These are phyloP conservation scores for Monascus ruber DNA, from an alignment of 2,329 filamentous ascomycete species.

Conservation along the genomic window DNA sequence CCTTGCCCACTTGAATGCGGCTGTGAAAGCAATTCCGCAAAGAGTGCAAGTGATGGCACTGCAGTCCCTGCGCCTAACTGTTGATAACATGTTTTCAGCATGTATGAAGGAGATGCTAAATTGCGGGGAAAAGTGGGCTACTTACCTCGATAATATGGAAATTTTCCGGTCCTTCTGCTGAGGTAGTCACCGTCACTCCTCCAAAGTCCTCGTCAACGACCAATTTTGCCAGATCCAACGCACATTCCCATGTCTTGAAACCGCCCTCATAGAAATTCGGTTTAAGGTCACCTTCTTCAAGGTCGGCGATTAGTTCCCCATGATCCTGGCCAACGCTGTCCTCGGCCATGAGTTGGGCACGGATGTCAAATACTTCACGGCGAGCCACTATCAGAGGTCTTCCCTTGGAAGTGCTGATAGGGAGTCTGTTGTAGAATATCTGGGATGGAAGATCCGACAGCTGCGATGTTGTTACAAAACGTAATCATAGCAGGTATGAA, in stretches of 20 bases:
- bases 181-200: constrained; percentile 15
- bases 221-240: constrained; percentile 44
- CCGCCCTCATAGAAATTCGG: constrained; percentile 55
- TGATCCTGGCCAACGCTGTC: constrained; percentile 31
- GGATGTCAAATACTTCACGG: constrained; percentile 52
- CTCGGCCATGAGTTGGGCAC: constrained; percentile 53
- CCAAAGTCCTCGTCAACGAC: constrained; percentile 9
- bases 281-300: constrained; percentile 46
- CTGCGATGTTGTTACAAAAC: constrained; percentile 22
- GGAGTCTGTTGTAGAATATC: constrained; percentile 46
- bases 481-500: not conserved
- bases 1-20: constrained; percentile 5
- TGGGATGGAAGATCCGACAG: constrained; percentile 46
- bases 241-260: constrained; percentile 60
- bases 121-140: not conserved
- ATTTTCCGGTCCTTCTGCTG: constrained; percentile 10
- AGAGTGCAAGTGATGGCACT: constrained; percentile 45
- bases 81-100: not conserved
- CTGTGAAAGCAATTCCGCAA: constrained; percentile 38
- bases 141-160: constrained; percentile 33
- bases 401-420: constrained; percentile 24
- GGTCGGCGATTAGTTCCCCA: constrained; percentile 34
- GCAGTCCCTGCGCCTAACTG: constrained; percentile 54
- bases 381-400: constrained; percentile 34
- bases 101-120: not conserved